Evolutionary conservation across 768 basidiomycete genomes (phyloP), one percentile per base, ranked within the genome.

Genomic region (Sarcodon sp.): DNA sequence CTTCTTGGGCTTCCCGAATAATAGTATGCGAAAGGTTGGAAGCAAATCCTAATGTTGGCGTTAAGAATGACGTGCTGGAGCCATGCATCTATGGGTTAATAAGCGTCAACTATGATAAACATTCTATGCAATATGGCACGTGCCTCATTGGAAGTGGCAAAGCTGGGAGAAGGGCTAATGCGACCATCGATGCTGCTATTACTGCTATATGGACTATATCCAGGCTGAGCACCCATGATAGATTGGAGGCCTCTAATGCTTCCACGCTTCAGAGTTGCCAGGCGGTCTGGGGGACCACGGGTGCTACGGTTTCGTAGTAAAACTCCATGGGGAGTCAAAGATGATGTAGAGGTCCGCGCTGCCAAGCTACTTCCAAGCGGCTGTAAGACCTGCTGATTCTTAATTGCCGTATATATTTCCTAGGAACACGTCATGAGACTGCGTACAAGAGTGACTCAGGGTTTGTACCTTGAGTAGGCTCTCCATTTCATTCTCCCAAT

Each of bases 401-500:
- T 92, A 65, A 98, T 81, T 7, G 91, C 83, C 55, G 72, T 77
- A 69, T 92, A 99, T 75, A 99, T 94, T 59, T 99, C 96, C 88
- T 93, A 54, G 1, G 21, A 33, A 44, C 34, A 44, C 21, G 18
- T 27, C 18, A 33, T 41, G 8, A 41, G 13, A 9, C 39, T 13
- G 16, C 15, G 39, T 9, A 41, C 7, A 7, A 41, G 39, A 13
- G 39, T 3, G 21, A 27, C 21, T 27, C 21, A 27, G 21, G 21
- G 3, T 27, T 27, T 27, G 36, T 41, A 88, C 90, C 75, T 90
- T 93, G 53, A 99, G 76, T 53, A 88, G 58, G 50, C 55, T 73
- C 64, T 97, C 93, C 75, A 97, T 81, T 49, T 94, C 92, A 10
- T 59, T 62, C 59, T 94, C 90, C 89, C 90, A 93, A 44, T 65